These are phyloP conservation scores for Dichotomopilus funicola DNA, from an alignment of 2,329 filamentous ascomycete genomes.

Conservation along the genomic window DNA sequence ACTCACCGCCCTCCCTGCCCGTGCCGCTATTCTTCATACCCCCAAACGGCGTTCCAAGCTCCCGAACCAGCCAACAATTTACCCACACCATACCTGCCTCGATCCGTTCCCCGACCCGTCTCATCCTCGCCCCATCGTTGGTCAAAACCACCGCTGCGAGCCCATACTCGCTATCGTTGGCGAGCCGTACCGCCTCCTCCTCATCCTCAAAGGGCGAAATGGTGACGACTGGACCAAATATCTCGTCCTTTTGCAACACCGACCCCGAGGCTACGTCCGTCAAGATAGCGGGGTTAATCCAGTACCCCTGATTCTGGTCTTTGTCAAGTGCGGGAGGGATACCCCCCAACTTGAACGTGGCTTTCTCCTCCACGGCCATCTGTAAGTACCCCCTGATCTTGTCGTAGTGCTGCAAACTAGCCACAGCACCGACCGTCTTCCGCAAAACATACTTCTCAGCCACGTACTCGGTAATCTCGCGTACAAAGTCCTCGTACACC, in stretches of 20 bases:
- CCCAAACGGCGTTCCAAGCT: constrained; percentile 30
- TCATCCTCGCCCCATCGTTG: constrained; percentile 26
- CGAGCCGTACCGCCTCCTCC: constrained; percentile 24
- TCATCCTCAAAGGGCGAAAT: constrained; percentile 32
- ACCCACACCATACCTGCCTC: constrained; percentile 31
- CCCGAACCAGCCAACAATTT: constrained; percentile 30
- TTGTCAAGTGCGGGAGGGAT: constrained; percentile 17
- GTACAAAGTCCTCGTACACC: constrained; percentile 36
- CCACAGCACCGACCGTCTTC: constrained; percentile 26
- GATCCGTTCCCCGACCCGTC: constrained; percentile 28
- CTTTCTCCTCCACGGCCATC: constrained; percentile 22
- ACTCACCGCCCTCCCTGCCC: constrained; percentile 29
- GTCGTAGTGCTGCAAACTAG: constrained; percentile 25
- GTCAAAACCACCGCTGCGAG: constrained; percentile 29
- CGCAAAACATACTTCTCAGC: constrained; percentile 19
- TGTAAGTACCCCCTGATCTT: constrained; percentile 26
- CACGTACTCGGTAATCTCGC: constrained; percentile 21
- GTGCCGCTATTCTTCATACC: constrained; percentile 31
- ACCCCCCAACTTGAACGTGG: constrained; percentile 22
- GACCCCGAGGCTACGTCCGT: constrained; percentile 23
- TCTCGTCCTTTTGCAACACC: constrained; percentile 32
- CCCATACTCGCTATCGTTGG: constrained; percentile 28
- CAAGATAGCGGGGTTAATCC: constrained; percentile 26
- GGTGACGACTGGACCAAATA: constrained; percentile 38
- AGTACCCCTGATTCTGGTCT: constrained; percentile 21